Conservation (phyloP, 495 filamentous ascomycete species). For the Pseudevernia furfuracea region DNA sequence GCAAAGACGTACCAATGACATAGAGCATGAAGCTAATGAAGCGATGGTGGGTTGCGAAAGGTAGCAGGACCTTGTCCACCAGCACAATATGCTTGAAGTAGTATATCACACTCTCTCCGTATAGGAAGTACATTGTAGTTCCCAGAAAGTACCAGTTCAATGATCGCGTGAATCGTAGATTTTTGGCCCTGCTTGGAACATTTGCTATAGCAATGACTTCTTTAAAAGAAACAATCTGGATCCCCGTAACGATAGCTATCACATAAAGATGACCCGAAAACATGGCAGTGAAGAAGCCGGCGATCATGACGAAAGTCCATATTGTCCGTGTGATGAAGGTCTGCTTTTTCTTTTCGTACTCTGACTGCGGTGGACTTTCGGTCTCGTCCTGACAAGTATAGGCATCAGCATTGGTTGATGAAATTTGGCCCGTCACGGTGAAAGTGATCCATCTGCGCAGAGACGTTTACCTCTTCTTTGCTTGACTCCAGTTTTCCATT, state of each 20-base stretch:
- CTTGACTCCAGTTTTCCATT: constrained; percentile 42
- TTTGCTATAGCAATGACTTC: constrained; percentile 98
- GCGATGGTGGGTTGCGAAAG: constrained; percentile 92
- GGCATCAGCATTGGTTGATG: constrained; percentile 11
- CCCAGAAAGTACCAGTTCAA: constrained; percentile 99
- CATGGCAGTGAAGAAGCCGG: constrained; percentile 78
- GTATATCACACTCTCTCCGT: constrained; percentile 98
- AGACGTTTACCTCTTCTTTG: constrained; percentile 39
- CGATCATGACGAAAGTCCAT: constrained; percentile 99
- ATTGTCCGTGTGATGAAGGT: constrained; percentile 96
- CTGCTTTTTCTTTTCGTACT: constrained; percentile 97
- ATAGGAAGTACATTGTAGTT: constrained; percentile 98
- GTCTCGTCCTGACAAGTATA: constrained; percentile 30
- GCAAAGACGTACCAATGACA: constrained; percentile 66
- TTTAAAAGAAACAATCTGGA: constrained; percentile 97
- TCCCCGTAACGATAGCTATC: constrained; percentile 78
- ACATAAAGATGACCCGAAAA: constrained; percentile 97
- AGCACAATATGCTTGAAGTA: constrained; percentile 98
- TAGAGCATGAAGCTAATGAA: constrained; percentile 99
- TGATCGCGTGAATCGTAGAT: constrained; percentile 86
- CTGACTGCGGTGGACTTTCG: constrained; percentile 48
- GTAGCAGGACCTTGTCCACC: constrained; percentile 86
- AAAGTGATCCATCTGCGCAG: not conserved
- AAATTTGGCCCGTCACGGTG: not conserved
- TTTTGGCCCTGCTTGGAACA: constrained; percentile 82